A percentile compares a stretch with the other conserved stretches of the same genome.
phyloP scores from a whole-genome alignment of 2,329 filamentous ascomycete species.

The Fusarium sp. region DNA sequence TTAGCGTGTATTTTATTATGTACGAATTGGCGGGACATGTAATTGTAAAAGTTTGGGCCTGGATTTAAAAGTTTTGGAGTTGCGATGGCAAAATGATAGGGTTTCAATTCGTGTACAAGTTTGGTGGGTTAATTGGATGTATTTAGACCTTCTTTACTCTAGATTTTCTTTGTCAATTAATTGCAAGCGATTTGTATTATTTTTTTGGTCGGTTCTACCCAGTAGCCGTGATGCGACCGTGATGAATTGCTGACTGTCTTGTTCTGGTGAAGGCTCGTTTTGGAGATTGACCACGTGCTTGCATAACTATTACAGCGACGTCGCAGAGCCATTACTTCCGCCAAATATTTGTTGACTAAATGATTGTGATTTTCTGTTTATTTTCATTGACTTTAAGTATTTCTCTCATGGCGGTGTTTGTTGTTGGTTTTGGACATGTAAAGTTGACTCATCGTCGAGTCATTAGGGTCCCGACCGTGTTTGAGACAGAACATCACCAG shows the following conservation, averaged over 20 bases:
- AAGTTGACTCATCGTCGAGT: not conserved
- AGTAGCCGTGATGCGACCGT: not conserved
- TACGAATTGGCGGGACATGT: constrained; percentile 2
- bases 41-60: not conserved
- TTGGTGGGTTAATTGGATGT: not conserved
- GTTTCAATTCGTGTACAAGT: not conserved
- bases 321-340: accelerated
- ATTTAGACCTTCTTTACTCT: constrained; percentile 12
- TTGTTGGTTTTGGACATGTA: not conserved
- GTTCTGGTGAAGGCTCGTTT: not conserved
- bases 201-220: accelerated
- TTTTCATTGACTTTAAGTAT: accelerated
- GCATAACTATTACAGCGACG: not conserved
- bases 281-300: not conserved
- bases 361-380: too few relatives aligned
- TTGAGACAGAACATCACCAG: not conserved
- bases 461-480: not conserved
- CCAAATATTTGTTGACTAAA: not conserved
- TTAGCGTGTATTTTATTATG: constrained; percentile 29
- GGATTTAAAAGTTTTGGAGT: not conserved
- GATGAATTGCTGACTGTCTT: accelerated
- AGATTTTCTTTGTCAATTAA: constrained; percentile 16
- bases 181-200: not conserved
- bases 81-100: constrained; percentile 1
- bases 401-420: accelerated